A percentile compares a stretch with the other conserved stretches of the same genome.
Conservation (phyloP, 306 rosid species). For the Erythrophleum fordii region DNA sequence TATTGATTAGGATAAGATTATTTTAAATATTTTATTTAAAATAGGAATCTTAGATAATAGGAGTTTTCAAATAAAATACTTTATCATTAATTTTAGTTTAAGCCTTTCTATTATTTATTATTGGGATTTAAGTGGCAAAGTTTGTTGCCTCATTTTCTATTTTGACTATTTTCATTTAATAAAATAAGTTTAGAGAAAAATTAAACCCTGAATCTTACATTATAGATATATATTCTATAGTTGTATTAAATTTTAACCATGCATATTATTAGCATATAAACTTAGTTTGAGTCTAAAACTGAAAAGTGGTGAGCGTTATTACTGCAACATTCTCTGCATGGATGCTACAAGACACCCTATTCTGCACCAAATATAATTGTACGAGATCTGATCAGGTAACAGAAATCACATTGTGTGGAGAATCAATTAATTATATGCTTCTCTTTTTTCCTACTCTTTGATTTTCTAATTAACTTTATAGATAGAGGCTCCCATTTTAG, state of each 20-base stretch:
- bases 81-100: too few species aligned
- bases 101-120: too few species aligned
- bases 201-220: too few species aligned
- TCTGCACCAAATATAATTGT: conserved; percentile 13
- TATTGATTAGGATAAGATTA: too few species aligned
- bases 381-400: neutral
- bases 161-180: too few species aligned
- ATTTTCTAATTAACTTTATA: neutral
- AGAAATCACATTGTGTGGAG: neutral
- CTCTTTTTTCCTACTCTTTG: neutral
- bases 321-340: conserved; percentile 2
- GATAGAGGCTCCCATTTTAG: conserved; percentile 41
- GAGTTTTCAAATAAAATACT: too few species aligned
- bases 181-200: too few species aligned
- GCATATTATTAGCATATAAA: neutral
- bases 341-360: neutral
- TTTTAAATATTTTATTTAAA: too few species aligned
- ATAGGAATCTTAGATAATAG: too few species aligned
- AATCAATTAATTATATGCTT: neutral
- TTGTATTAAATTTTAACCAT: neutral
- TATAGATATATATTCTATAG: neutral
- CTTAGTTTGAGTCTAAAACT: neutral
- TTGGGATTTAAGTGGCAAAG: too few species aligned
- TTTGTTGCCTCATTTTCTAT: too few species aligned
- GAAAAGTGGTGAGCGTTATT: neutral